These are phyloP conservation scores for Tylopilus sp. DNA, from an alignment of 768 basidiomycete species.

Conservation along the genomic window DNA sequence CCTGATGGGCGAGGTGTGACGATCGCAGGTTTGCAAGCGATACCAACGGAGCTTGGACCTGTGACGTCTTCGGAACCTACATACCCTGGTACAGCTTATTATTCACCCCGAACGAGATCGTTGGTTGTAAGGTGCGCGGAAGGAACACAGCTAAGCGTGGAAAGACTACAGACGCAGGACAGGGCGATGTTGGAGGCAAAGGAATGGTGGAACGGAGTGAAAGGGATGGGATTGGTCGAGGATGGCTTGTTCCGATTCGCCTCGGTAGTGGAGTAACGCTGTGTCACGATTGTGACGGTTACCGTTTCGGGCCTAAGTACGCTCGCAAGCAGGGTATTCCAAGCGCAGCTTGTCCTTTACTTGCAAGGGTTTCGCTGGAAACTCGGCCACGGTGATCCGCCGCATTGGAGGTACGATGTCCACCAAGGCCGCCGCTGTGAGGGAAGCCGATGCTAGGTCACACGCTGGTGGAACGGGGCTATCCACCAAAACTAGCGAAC, in stretches of 20 bases:
- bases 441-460: slow-evolving; percentile 18
- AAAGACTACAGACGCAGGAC: slow-evolving; percentile 59
- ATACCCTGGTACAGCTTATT: slow-evolving; percentile 43
- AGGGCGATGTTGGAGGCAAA: slow-evolving; percentile 50
- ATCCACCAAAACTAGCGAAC: slow-evolving; percentile 25
- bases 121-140: slow-evolving; percentile 56
- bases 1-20: slow-evolving; percentile 25
- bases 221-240: slow-evolving; percentile 27
- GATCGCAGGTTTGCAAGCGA: slow-evolving; percentile 19
- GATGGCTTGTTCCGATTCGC: slow-evolving; percentile 14
- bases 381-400: slow-evolving; percentile 12
- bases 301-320: slow-evolving; percentile 6
- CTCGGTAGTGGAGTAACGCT: neutral
- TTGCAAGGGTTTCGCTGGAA: slow-evolving; percentile 4
- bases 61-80: slow-evolving; percentile 2
- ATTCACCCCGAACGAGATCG: slow-evolving; percentile 35
- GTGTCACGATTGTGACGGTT: slow-evolving; percentile 18
- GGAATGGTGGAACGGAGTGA: slow-evolving; percentile 81
- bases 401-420: slow-evolving; percentile 20
- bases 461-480: slow-evolving; percentile 4
- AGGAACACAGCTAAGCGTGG: slow-evolving; percentile 50
- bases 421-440: slow-evolving; percentile 11
- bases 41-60: slow-evolving; percentile 1
- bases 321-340: neutral
- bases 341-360: neutral